Evolutionary conservation across 2,329 filamentous ascomycete genomes (phyloP).

Genomic region (Calonectria hawksworthii): DNA sequence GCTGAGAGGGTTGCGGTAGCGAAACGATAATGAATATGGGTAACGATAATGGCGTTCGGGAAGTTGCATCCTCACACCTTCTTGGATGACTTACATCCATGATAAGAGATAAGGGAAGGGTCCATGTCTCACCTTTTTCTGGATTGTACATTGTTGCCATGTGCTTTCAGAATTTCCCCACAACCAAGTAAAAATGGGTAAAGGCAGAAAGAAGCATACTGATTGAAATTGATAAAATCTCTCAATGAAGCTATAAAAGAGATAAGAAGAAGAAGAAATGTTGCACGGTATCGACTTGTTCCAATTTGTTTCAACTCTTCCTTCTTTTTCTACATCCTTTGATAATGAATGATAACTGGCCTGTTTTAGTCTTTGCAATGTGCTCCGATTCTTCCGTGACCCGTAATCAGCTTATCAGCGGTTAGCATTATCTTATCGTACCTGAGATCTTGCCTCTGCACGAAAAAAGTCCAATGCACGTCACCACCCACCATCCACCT

Average conservation of each 20-base stretch:
- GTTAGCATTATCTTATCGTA: conserved; percentile 32
- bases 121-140: background rate
- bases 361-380: background rate
- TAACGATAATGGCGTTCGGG: background rate
- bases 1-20: background rate
- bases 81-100: background rate
- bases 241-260: background rate
- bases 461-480: conserved; percentile 26
- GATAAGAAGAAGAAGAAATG: background rate
- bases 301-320: background rate
- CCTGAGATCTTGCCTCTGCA: background rate
- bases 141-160: background rate
- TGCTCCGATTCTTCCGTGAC: background rate
- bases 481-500: conserved; percentile 17
- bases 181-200: background rate
- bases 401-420: background rate
- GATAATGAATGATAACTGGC: background rate
- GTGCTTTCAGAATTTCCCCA: background rate
- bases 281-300: background rate
- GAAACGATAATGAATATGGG: background rate
- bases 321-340: background rate
- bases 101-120: background rate
- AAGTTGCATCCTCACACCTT: background rate
- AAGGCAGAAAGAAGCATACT: background rate
- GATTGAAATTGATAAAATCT: background rate